Evolutionary conservation across 1,284 basidiomycete species (phyloP), one percentile per base, ranked within the genome.

Genomic region (Quambalaria eucalypti): DNA sequence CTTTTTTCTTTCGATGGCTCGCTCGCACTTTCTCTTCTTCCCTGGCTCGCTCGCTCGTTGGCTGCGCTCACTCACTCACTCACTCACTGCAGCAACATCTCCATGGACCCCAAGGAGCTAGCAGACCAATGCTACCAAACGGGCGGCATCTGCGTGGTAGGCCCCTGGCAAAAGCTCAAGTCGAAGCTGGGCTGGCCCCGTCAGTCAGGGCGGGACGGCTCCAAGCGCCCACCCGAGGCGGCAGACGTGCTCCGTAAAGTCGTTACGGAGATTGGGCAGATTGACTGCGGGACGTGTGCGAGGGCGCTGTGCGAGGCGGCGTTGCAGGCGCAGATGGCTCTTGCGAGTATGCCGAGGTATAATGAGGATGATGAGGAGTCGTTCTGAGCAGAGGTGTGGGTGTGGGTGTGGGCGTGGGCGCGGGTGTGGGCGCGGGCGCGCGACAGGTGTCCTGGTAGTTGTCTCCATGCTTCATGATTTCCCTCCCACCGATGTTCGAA

Each of bases 41-140:
- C n/a, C n/a, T n/a, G n/a, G n/a, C n/a, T n/a, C n/a, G n/a, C n/a
- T n/a, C n/a, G n/a, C n/a, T n/a, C n/a, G n/a, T n/a, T n/a, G n/a
- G n/a, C n/a, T n/a, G n/a, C n/a, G n/a, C n/a, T n/a, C n/a, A n/a
- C n/a, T n/a, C n/a, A n/a, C n/a, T n/a, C n/a, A n/a, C n/a, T n/a
- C n/a, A n/a, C n/a, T n/a, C n/a, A n/a, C n/a, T n/a, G n/a, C n/a
- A n/a, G 54, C 29, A 39, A 21, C 21, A 38, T 55, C 26, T 28
- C 26, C 14, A 44, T 55, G 10, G 54, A 55, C 36, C 54, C 54
- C 23, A 53, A 55, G 21, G 54, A 39, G 30, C 49, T 55, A n/a
- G 50, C 49, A 5, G 30, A 40, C 23, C 48, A 55, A 29, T 55
- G 54, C 38, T 51, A 55, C 51, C 52, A 55, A 30, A 53, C 54